Percentiles rank a stretch among this genome's conserved stretches.
phyloP scores from a whole-genome alignment of 1,284 basidiomycete species.

The Irpex sp. region DNA sequence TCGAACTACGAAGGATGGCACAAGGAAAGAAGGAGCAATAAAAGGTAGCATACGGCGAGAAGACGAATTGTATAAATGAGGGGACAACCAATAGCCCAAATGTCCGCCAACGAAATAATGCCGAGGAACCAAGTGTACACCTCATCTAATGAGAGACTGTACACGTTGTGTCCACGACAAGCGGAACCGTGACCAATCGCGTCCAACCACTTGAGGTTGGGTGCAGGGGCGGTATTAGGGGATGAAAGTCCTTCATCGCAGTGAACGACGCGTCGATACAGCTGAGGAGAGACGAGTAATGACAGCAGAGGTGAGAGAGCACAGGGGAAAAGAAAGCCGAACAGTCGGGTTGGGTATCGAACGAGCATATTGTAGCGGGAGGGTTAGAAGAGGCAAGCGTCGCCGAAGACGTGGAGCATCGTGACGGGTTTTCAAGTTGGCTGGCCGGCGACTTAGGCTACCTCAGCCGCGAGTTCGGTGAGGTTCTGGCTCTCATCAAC shows the following conservation, averaged over 20 bases:
- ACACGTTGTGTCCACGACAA: constrained; percentile 1
- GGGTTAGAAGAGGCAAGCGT: not conserved
- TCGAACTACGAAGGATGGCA: constrained; percentile 10
- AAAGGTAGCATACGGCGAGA: constrained; percentile 20
- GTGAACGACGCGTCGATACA: constrained; percentile 17
- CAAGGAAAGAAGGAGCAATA: constrained; percentile 22
- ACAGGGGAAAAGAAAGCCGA: constrained; percentile 10
- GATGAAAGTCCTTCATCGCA: constrained; percentile 14
- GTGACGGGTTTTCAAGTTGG: not conserved
- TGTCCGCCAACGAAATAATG: constrained; percentile 21
- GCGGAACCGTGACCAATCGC: constrained; percentile 8
- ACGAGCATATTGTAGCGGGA: constrained; percentile 7
- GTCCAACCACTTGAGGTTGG: constrained; percentile 8
- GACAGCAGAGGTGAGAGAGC: constrained; percentile 13
- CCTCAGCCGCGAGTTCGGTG: constrained; percentile 21
- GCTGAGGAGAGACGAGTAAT: not conserved
- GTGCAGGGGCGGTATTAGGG: constrained; percentile 1
- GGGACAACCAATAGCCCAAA: constrained; percentile 64
- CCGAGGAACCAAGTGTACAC: constrained; percentile 7
- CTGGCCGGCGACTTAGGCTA: not conserved
- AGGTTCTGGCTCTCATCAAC: constrained; percentile 16
- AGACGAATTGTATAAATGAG: constrained; percentile 44
- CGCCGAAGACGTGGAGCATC: not conserved
- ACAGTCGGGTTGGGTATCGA: constrained; percentile 14
- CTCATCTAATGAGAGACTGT: not conserved